Conservation (phyloP, 768 basidiomycete genomes). For the Suillus tomentosus region DNA sequence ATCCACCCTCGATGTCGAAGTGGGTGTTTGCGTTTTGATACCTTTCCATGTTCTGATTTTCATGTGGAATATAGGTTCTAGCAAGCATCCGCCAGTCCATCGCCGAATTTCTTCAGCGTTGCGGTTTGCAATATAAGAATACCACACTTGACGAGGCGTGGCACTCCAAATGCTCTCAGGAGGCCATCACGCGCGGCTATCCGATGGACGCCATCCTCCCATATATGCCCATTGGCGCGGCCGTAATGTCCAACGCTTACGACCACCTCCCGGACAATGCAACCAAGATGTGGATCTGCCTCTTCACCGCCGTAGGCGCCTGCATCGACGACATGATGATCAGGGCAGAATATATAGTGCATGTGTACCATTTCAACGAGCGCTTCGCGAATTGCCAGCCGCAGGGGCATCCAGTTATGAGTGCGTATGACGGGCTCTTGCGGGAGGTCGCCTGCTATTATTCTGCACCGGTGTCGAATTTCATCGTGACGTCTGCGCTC, state of each 20-base stretch:
- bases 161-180: neutral
- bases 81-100: neutral
- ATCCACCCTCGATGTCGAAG: neutral
- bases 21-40: neutral
- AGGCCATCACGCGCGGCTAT: neutral
- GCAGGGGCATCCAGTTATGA: constrained; percentile 35
- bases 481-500: constrained; percentile 39
- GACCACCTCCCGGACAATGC: constrained; percentile 27
- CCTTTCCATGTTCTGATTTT: neutral
- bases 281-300: constrained; percentile 35
- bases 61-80: neutral
- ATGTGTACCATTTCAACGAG: constrained; percentile 37
- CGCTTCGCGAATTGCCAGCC: constrained; percentile 29
- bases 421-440: constrained; percentile 37
- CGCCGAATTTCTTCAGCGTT: constrained; percentile 2
- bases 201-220: neutral
- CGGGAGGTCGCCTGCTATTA: constrained; percentile 32
- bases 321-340: constrained; percentile 39
- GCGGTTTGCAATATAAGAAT: neutral
- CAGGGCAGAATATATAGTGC: constrained; percentile 22
- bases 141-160: neutral
- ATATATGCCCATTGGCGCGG: neutral
- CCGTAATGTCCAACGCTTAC: constrained; percentile 16
- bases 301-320: constrained; percentile 41
- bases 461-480: constrained; percentile 31